phyloP scores from a whole-genome alignment of 495 filamentous ascomycete species.

The Podospora conica region DNA sequence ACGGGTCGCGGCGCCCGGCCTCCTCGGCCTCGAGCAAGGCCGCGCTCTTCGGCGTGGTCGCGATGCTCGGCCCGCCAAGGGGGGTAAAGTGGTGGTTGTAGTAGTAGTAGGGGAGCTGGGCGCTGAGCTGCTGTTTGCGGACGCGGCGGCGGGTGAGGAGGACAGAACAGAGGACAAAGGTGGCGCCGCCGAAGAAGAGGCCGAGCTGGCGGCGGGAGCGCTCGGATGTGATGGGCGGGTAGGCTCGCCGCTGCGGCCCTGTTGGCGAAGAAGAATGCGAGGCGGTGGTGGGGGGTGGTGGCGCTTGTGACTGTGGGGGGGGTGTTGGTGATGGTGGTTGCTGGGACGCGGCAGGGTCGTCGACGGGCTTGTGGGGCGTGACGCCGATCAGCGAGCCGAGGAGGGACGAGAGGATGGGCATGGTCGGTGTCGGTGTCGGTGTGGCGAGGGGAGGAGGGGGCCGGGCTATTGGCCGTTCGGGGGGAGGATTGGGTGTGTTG shows the following conservation, averaged over 20 bases:
- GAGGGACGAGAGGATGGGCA: conserved; percentile 10
- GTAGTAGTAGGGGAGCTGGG: conserved; percentile 57
- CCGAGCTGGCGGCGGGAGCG: conserved; percentile 22
- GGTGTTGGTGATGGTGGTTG: neutral
- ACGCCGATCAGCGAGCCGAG: conserved; percentile 6
- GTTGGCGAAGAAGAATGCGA: neutral
- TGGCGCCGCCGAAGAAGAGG: conserved; percentile 59
- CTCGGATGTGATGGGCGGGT: conserved; percentile 13
- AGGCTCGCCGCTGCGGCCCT: neutral
- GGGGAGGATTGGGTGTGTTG: neutral
- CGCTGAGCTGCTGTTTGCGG: conserved; percentile 43
- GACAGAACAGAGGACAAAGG: conserved; percentile 64
- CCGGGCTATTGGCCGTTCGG: neutral
- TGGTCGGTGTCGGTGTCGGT: conserved; percentile 1
- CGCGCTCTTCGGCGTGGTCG: conserved; percentile 3
- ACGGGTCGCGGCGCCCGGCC: conserved; percentile 34
- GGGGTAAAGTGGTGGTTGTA: neutral
- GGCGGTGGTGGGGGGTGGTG: neutral
- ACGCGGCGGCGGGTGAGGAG: conserved; percentile 65
- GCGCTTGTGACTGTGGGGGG: neutral
- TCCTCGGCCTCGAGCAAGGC: neutral
- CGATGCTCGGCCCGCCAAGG: conserved; percentile 45
- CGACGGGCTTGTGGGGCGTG: neutral
- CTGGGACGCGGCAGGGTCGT: neutral
- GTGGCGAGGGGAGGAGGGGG: neutral